These are phyloP conservation scores for Puya raimondii DNA, from an alignment of 176 grass and related monocot genomes.

Conservation along the genomic window DNA sequence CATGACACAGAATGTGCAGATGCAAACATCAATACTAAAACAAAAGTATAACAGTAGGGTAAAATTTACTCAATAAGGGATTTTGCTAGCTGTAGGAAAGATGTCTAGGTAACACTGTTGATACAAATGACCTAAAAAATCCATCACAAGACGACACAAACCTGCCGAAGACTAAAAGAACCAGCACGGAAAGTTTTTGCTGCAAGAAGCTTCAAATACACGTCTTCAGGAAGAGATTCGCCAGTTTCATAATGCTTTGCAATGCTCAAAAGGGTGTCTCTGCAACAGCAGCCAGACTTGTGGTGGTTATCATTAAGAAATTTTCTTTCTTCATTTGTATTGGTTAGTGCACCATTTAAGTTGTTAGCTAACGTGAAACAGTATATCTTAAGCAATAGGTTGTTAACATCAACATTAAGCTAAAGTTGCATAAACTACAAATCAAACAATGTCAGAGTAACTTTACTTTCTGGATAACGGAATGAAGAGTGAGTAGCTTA, in stretches of 20 bases:
- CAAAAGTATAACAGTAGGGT: not conserved
- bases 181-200: slow-evolving; percentile 99
- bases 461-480: too few relatives aligned
- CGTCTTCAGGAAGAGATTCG: slow-evolving; percentile 88
- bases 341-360: too few relatives aligned
- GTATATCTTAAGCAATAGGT: too few relatives aligned
- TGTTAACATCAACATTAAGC: too few relatives aligned
- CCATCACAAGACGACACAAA: slow-evolving; percentile 1
- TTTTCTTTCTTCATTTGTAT: too few relatives aligned
- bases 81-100: not conserved
- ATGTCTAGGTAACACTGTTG: not conserved
- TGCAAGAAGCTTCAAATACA: slow-evolving; percentile 82
- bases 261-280: slow-evolving; percentile 88
- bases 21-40: slow-evolving; percentile 1
- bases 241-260: slow-evolving; percentile 93
- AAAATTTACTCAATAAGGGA: too few relatives aligned
- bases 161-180: slow-evolving; percentile 85
- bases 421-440: too few relatives aligned
- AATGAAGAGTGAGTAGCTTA: too few relatives aligned
- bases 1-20: not conserved
- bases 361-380: too few relatives aligned
- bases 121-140: not conserved
- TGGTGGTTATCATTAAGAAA: too few relatives aligned
- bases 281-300: slow-evolving; percentile 17
- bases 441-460: too few relatives aligned